These are phyloP conservation scores for Gastrodia elata DNA, from an alignment of 106 monocot genomes.

Conservation along the genomic window DNA sequence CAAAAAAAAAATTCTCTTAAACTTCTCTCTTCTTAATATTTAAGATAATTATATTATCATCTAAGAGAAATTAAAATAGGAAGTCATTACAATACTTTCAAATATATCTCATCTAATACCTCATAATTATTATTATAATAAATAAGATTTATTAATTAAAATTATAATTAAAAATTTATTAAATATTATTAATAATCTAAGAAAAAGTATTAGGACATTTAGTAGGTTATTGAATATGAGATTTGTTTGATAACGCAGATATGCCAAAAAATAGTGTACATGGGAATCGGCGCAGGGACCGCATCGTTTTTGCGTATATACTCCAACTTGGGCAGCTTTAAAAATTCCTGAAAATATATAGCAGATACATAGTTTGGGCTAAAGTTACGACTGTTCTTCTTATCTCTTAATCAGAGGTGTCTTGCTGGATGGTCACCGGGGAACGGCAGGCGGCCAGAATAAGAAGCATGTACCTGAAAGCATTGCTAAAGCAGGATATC, in stretches of 20 bases:
- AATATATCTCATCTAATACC: no score
- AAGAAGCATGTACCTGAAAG: slow-evolving; percentile 57
- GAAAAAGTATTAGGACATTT: no score
- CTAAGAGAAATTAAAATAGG: no score
- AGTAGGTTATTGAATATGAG: no score
- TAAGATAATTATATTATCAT: no score
- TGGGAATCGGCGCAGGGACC: slow-evolving; percentile 30
- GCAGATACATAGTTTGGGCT: not conserved
- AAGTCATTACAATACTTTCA: no score
- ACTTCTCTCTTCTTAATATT: no score
- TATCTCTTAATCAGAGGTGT: slow-evolving; percentile 37
- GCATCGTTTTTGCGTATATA: slow-evolving; percentile 47
- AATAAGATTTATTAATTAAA: no score
- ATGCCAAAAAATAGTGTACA: slow-evolving; percentile 30
- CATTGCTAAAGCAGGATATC: slow-evolving; percentile 58
- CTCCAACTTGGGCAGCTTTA: not conserved
- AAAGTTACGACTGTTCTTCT: not conserved
- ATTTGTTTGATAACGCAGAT: slow-evolving; percentile 17
- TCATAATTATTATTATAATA: no score
- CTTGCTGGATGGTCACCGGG: slow-evolving; percentile 64
- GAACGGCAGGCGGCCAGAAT: slow-evolving; percentile 60
- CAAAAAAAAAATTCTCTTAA: no score
- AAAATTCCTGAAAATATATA: not conserved
- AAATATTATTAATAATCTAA: no score
- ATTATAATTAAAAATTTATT: no score